Percentiles rank a stretch among this genome's conserved stretches.
Conservation (phyloP, 371 early-diverging fungal species). For the Mortierella sp. region DNA sequence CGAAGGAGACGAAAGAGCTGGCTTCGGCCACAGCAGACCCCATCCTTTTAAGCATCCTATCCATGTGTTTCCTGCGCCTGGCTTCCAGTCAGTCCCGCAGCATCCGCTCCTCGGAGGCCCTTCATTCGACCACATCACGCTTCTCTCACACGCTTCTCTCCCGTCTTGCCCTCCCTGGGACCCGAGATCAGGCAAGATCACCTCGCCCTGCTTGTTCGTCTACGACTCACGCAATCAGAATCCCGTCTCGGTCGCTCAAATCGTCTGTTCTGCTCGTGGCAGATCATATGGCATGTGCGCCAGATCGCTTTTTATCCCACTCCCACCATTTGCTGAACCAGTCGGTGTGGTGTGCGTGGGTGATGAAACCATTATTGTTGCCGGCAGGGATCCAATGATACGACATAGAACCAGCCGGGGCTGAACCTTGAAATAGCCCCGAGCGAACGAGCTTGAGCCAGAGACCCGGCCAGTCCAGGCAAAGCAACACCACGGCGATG, state of each 20-base stretch:
- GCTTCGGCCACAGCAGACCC: too few species aligned
- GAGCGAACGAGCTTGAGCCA: conserved; percentile 5
- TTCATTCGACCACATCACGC: neutral
- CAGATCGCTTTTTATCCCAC: neutral
- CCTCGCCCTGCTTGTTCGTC: neutral
- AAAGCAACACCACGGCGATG: neutral
- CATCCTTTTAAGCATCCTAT: too few species aligned
- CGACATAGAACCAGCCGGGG: neutral
- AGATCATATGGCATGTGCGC: conserved; percentile 20
- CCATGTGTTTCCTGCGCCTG: too few species aligned
- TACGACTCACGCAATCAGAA: neutral
- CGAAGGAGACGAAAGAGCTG: too few species aligned
- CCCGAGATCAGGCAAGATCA: neutral
- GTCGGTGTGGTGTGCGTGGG: neutral
- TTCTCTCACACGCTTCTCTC: neutral
- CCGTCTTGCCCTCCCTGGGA: neutral
- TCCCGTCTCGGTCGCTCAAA: neutral
- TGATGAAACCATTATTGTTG: neutral
- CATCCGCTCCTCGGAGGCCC: too few species aligned
- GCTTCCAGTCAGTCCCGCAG: too few species aligned
- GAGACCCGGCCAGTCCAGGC: conserved; percentile 13
- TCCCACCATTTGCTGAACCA: neutral
- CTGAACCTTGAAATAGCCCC: neutral
- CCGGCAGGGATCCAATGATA: neutral
- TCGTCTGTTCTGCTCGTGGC: neutral